Conservation (phyloP, 1,139 yeast genomes). For the Magnusiomyces paraingens region DNA sequence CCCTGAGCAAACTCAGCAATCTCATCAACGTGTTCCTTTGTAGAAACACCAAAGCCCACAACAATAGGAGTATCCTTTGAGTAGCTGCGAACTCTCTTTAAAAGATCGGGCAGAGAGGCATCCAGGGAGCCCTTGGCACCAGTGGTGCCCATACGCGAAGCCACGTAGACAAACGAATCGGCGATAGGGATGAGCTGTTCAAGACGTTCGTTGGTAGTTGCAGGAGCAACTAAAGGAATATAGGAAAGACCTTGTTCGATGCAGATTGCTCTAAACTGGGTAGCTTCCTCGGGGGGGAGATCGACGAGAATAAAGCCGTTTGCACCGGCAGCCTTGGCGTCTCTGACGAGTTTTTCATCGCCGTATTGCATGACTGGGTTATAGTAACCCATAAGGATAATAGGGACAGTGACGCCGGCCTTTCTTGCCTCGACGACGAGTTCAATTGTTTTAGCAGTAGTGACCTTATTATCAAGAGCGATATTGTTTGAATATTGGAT, state of each 20-base stretch:
- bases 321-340: slow-evolving; percentile 81
- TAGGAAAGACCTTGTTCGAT: slow-evolving; percentile 65
- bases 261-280: slow-evolving; percentile 71
- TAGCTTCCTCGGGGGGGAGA: slow-evolving; percentile 96
- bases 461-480: slow-evolving; percentile 77
- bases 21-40: slow-evolving; percentile 77
- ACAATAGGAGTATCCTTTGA: slow-evolving; percentile 79
- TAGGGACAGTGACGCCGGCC: slow-evolving; percentile 80
- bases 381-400: slow-evolving; percentile 94
- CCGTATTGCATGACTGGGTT: slow-evolving; percentile 90
- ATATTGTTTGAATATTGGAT: slow-evolving; percentile 73
- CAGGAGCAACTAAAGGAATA: slow-evolving; percentile 92
- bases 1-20: slow-evolving; percentile 82
- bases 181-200: slow-evolving; percentile 74
- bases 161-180: slow-evolving; percentile 91
- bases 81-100: slow-evolving; percentile 66
- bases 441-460: slow-evolving; percentile 61
- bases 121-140: slow-evolving; percentile 73
- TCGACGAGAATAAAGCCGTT: slow-evolving; percentile 93
- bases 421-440: slow-evolving; percentile 68
- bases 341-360: slow-evolving; percentile 72
- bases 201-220: slow-evolving; percentile 86
- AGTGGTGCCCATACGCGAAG: slow-evolving; percentile 95
- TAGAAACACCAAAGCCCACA: slow-evolving; percentile 95
- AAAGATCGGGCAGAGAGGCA: slow-evolving; percentile 57